Conservation (phyloP, 129 eudicot genomes). For the Dittrichia graveolens region DNA sequence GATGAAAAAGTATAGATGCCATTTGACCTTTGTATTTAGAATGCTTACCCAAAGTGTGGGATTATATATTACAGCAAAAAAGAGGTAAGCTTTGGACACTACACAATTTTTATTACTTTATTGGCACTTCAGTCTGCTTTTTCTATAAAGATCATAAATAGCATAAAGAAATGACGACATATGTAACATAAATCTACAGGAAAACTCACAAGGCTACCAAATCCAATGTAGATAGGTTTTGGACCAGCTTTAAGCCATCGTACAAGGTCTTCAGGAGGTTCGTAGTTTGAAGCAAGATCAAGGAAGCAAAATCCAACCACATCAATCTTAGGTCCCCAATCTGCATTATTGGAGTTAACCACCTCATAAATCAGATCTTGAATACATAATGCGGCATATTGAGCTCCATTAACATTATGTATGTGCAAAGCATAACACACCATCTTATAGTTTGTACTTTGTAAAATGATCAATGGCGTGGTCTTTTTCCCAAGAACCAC, state of each 20-base stretch:
- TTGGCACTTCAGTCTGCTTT: constrained; percentile 18
- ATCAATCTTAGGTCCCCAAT: constrained; percentile 97
- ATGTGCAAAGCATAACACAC: neutral
- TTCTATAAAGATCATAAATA: constrained; percentile 6
- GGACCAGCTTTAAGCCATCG: constrained; percentile 94
- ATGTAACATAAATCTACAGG: neutral
- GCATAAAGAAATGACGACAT: neutral
- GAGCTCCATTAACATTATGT: constrained; percentile 10
- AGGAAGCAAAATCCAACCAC: constrained; percentile 99
- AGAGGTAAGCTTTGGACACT: constrained; percentile 6
- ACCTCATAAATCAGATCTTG: constrained; percentile 16
- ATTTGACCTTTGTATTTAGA: neutral
- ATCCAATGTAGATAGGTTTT: constrained; percentile 97
- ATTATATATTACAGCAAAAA: neutral
- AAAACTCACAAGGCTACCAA: constrained; percentile 94
- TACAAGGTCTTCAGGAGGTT: constrained; percentile 86
- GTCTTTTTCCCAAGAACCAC: neutral
- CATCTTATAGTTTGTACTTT: constrained; percentile 1
- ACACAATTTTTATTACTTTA: constrained; percentile 9
- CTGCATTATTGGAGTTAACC: constrained; percentile 46
- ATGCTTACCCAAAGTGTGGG: neutral
- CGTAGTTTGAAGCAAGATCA: constrained; percentile 91
- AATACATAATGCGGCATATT: neutral
- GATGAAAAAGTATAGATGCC: neutral
- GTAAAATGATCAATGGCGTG: constrained; percentile 14